phyloP scores from a whole-genome alignment of 345 rosid species.

The Lumnitzera littorea region DNA sequence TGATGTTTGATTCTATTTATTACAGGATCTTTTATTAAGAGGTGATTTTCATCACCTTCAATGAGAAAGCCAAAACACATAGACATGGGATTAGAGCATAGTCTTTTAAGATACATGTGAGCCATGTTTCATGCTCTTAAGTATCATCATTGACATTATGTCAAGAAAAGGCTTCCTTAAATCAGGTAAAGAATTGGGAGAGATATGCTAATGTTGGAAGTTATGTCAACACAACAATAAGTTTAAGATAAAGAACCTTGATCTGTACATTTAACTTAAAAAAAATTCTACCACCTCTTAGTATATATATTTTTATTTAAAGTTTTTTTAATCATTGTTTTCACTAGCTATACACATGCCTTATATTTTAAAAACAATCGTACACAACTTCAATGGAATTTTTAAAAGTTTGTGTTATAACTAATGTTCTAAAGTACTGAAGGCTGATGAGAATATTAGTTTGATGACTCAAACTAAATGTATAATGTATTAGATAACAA shows the following conservation, averaged over 20 bases:
- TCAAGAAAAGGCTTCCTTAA: slow-evolving; percentile 60
- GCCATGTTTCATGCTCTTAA: slow-evolving; percentile 54
- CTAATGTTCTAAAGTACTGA: too few species aligned
- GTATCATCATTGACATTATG: slow-evolving; percentile 52
- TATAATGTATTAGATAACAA: too few species aligned
- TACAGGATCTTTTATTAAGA: too few species aligned
- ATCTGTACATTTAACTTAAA: too few species aligned
- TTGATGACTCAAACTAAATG: too few species aligned
- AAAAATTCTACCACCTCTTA: too few species aligned
- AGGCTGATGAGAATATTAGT: too few species aligned
- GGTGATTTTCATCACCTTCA: neutral
- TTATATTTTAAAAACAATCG: neutral
- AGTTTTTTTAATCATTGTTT: neutral
- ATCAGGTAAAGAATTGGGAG: slow-evolving; percentile 17
- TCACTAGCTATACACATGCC: neutral
- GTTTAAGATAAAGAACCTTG: neutral
- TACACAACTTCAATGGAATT: too few species aligned
- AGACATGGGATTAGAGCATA: slow-evolving; percentile 18
- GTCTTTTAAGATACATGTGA: slow-evolving; percentile 58
- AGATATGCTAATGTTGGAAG: slow-evolving; percentile 2
- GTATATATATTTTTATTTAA: too few species aligned
- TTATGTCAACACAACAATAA: neutral
- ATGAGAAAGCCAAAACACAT: slow-evolving; percentile 49
- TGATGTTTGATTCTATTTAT: too few species aligned
- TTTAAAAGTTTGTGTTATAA: too few species aligned